Evolutionary conservation across 176 grass and related monocot species (phyloP), one percentile per base, ranked within the genome.

Genomic region (Triticum monococcum): DNA sequence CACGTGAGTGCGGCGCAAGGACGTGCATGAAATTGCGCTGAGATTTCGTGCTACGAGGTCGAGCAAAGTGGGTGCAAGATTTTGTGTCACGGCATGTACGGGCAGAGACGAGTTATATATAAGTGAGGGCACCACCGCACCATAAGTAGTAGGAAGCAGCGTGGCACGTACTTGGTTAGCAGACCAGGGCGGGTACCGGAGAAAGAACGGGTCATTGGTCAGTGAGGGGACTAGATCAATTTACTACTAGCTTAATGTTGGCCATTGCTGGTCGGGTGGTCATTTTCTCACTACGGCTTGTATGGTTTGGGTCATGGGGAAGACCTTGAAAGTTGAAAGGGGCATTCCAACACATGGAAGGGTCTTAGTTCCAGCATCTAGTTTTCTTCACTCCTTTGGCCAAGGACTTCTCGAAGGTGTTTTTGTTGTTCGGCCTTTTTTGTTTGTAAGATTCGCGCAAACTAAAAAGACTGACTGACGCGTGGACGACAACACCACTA

Each of bases 281-380:
- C 89, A 87, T 28, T 80, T 80, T 84, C 85, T 91, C 75, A 64
- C 81, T 40, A 14, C 67, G 74, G 48, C 68, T 12, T 24, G 72
- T 24, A 8, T 2, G 52, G 81, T 61, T 79, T 76, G 82, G 86
- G 90, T 91, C 90, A 72, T 85, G 78, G 86, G 31, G 86, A 91
- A 72, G 86, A 88, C 82, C 90, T 70, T 16, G 86, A 76, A 84
- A 25, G 81, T 88, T 88, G 89, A 93, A 84, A 88, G 86, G 61
- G 48, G 61, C 26, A 48, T 88, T 93, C 78, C 88, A 91, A 31
- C 52, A 20, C 52, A 56, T 65, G 59, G 88, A 90, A 90, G 75
- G 57, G 90, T 80, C 57, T 56, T 56, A 6, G 1, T 20, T 20
- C 52, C 52, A 56, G 14, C 52, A 2, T 56, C 52, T 50, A 17